These are phyloP conservation scores for Globisporangium echinulatum DNA, from an alignment of 352 stramenopile species.

Conservation along the genomic window DNA sequence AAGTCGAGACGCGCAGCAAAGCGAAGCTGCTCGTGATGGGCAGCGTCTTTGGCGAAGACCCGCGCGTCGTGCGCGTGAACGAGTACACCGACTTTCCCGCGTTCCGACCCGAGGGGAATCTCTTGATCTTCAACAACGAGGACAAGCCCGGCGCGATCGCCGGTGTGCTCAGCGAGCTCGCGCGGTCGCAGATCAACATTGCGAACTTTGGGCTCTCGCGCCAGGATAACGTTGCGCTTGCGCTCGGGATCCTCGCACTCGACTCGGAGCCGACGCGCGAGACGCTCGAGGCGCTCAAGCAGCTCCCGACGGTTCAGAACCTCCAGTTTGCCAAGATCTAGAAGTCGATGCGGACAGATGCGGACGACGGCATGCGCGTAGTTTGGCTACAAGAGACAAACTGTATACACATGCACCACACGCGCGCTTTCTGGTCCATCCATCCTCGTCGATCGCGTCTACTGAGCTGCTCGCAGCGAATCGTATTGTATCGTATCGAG, in stretches of 20 bases:
- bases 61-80: constrained; percentile 71
- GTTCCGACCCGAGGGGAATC: constrained; percentile 70
- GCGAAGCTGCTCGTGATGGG: constrained; percentile 57
- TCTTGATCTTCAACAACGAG: constrained; percentile 82
- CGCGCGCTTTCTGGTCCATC: no score
- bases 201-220: constrained; percentile 79
- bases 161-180: constrained; percentile 61
- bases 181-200: constrained; percentile 76
- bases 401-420: no score
- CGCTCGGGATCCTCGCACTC: constrained; percentile 69
- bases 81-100: constrained; percentile 82
- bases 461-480: no score
- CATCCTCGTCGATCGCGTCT: no score
- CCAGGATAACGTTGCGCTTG: constrained; percentile 46
- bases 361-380: neutral
- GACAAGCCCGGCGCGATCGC: constrained; percentile 75
- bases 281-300: constrained; percentile 55
- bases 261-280: constrained; percentile 48
- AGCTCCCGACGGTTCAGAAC: constrained; percentile 53
- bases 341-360: constrained; percentile 3
- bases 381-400: no score
- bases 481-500: no score
- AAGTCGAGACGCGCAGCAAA: constrained; percentile 59
- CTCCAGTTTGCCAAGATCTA: constrained; percentile 64
- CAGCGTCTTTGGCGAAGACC: constrained; percentile 79